Evolutionary conservation across 192 early-diverging fungal species (phyloP).

Genomic region (Coemansia sp.): DNA sequence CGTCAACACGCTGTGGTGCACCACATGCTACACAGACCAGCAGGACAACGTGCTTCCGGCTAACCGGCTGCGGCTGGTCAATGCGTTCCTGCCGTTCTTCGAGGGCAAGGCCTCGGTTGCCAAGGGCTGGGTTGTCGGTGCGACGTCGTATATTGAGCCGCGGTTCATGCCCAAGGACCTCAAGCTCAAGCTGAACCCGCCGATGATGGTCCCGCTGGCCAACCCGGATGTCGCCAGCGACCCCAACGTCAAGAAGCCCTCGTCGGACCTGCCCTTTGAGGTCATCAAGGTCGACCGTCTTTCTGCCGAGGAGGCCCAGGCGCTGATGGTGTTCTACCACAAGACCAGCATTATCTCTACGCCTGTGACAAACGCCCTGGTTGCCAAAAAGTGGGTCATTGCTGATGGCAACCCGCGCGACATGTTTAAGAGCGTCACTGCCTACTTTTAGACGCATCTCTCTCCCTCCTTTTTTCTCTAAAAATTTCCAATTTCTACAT

Average conservation of each 20-base stretch:
- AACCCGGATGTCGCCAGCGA: slow-evolving; percentile 33
- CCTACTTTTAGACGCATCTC: slow-evolving; percentile 25
- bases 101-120: slow-evolving; percentile 21
- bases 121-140: slow-evolving; percentile 42
- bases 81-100: slow-evolving; percentile 42
- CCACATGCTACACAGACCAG: slow-evolving; percentile 39
- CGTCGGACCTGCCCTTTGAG: slow-evolving; percentile 24
- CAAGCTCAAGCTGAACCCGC: slow-evolving; percentile 26
- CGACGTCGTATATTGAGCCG: slow-evolving; percentile 30
- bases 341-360: slow-evolving; percentile 18
- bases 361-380: slow-evolving; percentile 31
- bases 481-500: no score
- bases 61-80: slow-evolving; percentile 30
- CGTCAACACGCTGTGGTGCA: slow-evolving; percentile 48
- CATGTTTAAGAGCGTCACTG: slow-evolving; percentile 40
- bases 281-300: slow-evolving; percentile 21
- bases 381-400: slow-evolving; percentile 43
- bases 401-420: slow-evolving; percentile 49
- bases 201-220: slow-evolving; percentile 21
- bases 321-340: slow-evolving; percentile 44
- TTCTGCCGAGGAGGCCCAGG: slow-evolving; percentile 35
- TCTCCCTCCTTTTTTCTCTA: no score
- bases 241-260: background rate
- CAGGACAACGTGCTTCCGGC: slow-evolving; percentile 30
- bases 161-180: slow-evolving; percentile 40